Percentiles rank a stretch among this genome's conserved stretches.
phyloP scores from a whole-genome alignment of 148 eudicot species.

The Hydrangea macrophylla region DNA sequence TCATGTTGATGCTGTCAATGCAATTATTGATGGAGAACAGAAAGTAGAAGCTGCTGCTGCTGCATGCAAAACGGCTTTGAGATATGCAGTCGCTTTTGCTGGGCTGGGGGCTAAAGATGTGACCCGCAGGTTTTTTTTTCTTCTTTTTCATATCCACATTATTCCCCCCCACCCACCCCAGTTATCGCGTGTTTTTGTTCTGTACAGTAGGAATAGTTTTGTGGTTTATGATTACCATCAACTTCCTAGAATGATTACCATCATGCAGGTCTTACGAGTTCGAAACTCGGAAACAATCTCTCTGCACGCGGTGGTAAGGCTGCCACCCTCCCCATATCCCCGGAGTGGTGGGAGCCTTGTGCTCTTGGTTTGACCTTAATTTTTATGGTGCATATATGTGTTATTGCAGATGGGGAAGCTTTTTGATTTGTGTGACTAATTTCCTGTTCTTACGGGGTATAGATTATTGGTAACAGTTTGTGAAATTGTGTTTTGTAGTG shows the following conservation, averaged over 20 bases:
- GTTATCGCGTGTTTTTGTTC: background rate
- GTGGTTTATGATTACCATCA: background rate
- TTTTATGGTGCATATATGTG: background rate
- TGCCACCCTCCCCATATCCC: too few relatives aligned
- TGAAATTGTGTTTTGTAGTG: background rate
- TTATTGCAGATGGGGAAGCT: background rate
- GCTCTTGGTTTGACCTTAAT: too few relatives aligned
- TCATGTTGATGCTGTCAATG: slow-evolving; percentile 85
- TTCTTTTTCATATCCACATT: background rate
- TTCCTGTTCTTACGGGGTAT: background rate
- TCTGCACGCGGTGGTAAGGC: too few relatives aligned
- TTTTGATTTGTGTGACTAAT: background rate
- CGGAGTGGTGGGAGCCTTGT: too few relatives aligned
- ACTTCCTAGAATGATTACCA: background rate
- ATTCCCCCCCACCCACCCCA: slow-evolving; percentile 4
- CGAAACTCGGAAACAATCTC: too few relatives aligned
- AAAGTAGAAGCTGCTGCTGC: slow-evolving; percentile 87
- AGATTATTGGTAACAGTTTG: background rate
- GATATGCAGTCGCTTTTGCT: slow-evolving; percentile 97
- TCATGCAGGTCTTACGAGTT: too few relatives aligned
- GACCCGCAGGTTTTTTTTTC: slow-evolving; percentile 73
- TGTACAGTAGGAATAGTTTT: background rate
- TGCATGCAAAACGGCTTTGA: slow-evolving; percentile 78
- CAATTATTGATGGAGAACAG: slow-evolving; percentile 73
- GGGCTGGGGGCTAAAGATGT: slow-evolving; percentile 96